Conservation (phyloP, 257 asterid genomes). For the Forsythia viridissima region DNA sequence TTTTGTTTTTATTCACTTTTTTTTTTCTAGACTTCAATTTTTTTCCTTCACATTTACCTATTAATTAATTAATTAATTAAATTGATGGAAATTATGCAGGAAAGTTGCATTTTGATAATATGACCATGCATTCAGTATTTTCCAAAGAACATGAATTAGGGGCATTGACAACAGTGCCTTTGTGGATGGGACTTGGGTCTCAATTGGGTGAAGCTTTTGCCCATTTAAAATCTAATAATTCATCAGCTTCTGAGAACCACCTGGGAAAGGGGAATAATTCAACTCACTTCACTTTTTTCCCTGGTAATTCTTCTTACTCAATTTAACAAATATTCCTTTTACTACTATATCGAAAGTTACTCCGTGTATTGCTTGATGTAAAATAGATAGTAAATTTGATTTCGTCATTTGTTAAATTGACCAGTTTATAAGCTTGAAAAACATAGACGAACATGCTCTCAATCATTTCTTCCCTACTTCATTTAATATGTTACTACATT, state of each 20-base stretch:
- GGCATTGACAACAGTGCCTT: neutral
- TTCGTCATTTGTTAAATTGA: too few relatives aligned
- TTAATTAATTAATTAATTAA: neutral
- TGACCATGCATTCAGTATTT: neutral
- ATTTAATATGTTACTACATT: too few relatives aligned
- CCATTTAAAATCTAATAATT: neutral
- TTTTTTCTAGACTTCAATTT: neutral
- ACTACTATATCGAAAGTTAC: neutral
- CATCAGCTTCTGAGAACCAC: neutral
- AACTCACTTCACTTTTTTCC: conserved; percentile 38
- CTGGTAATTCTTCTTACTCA: conserved; percentile 30
- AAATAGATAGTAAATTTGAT: too few relatives aligned
- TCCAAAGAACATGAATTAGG: neutral
- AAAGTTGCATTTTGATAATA: neutral
- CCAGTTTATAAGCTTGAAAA: too few relatives aligned
- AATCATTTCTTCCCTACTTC: too few relatives aligned
- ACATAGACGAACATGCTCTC: too few relatives aligned
- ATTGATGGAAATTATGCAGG: neutral
- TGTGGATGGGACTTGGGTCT: neutral
- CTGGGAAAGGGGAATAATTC: neutral
- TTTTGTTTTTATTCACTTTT: too few relatives aligned
- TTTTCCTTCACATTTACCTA: too few relatives aligned
- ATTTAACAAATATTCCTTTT: neutral
- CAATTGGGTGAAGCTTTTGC: neutral
- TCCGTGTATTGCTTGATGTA: too few relatives aligned